phyloP scores from a whole-genome alignment of 169 alveolate species.

The Plasmodium ovale region DNA sequence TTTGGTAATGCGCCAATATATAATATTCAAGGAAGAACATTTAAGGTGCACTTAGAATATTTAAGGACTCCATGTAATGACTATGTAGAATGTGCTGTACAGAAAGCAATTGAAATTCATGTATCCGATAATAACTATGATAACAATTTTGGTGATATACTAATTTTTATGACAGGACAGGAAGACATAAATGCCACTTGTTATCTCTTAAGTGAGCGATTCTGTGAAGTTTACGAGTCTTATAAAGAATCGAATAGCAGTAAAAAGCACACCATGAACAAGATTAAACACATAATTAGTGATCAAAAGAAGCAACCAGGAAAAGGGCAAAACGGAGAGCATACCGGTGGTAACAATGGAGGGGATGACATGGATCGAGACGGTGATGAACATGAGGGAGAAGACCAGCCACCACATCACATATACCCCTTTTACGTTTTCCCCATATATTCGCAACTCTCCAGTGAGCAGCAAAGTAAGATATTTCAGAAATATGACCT shows the following conservation, averaged over 20 bases:
- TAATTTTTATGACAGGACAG: conserved; percentile 99
- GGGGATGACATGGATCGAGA: not conserved
- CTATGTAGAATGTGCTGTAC: conserved; percentile 99
- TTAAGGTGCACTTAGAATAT: conserved; percentile 96
- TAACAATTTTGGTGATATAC: conserved; percentile 93
- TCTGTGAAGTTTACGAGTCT: conserved; percentile 81
- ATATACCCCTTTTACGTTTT: conserved; percentile 92
- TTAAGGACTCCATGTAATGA: conserved; percentile 95
- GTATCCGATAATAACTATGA: conserved; percentile 80
- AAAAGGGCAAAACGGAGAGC: not conserved
- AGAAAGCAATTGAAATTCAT: conserved; percentile 98
- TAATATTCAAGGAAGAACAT: conserved; percentile 99
- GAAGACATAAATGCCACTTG: conserved; percentile 99
- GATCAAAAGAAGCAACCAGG: not conserved
- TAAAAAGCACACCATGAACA: conserved; percentile 64
- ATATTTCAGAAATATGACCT: conserved; percentile 85
- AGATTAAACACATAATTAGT: conserved; percentile 34
- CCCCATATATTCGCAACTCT: conserved; percentile 99
- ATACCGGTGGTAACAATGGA: conserved; percentile 8
- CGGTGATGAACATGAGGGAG: not conserved
- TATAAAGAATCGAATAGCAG: conserved; percentile 68
- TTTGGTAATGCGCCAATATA: conserved; percentile 99
- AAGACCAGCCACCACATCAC: conserved; percentile 21
- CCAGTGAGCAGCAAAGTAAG: conserved; percentile 96
- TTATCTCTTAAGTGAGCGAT: conserved; percentile 93